Evolutionary conservation across 768 basidiomycete species (phyloP), one percentile per base, ranked within the genome.

Genomic region (Hericium erinaceus): DNA sequence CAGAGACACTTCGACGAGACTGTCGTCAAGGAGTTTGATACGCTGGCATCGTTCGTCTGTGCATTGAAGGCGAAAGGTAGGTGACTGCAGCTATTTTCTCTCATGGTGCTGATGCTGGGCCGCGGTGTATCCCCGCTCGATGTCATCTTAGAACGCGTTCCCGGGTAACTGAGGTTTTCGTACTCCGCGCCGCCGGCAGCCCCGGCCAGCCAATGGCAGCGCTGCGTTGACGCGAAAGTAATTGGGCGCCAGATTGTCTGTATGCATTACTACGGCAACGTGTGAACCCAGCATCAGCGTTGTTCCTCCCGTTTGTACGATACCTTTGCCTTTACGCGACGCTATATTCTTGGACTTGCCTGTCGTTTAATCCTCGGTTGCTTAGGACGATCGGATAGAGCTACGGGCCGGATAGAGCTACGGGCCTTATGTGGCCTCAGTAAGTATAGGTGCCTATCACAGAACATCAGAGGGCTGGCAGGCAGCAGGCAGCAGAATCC

Each of bases 1-100:
- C 85, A 89, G 64, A 76, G 76, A 55, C 90, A 92, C 69, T 92
- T 89, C 67, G 75, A 80, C 57, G 82, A 85, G 40, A 74, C 81
- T 57, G 75, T 76, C 12, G 75, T 84, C 54, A 84, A 85, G 68
- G 90, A 92, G 69, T 83, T 89, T 50, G 90, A 92, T 59, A 87
- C 84, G n/a, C 73, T 92, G 41, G 86, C 87, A 18, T 80, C 83
- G 33, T 91, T 92, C 63, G 86, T 91, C 86, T 84, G 80, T 63
- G 78, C 82, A 15, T 80, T 90, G 52, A 87, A 85, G 69, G 67
- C 71, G n/a, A 77, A 68, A 61, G 67, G 67, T 67, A 52, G 52
- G 67, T 59, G 16, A 6, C 33, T 6, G 2, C 33, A 2, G 33
- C 39, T 59, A 57, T 64, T 57, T 48, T 57, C 48, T 57, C 39